A percentile compares a stretch with the other conserved stretches of the same genome.
Evolutionary conservation across 176 grass and related monocot genomes (phyloP).

Genomic region (Carex parvula): DNA sequence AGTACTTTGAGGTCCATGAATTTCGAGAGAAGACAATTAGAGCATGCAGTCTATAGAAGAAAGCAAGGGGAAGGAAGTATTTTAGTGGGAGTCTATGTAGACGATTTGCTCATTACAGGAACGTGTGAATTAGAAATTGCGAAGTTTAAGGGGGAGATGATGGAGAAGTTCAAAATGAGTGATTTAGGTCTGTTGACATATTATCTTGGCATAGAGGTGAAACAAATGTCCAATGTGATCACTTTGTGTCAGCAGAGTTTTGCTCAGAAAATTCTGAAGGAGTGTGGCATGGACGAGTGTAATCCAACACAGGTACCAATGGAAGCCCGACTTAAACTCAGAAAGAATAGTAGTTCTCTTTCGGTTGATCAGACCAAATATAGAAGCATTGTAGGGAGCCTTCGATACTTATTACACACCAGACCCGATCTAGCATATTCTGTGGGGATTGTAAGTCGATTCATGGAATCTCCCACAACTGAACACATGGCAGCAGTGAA

Average conservation of each 20-base stretch:
- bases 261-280: neutral
- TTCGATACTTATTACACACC: neutral
- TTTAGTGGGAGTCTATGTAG: neutral
- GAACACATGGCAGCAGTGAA: neutral
- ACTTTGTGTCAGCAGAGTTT: neutral
- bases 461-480: neutral
- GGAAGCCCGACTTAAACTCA: neutral
- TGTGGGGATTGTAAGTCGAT: neutral
- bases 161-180: neutral
- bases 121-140: neutral
- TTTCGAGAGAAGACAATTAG: neutral
- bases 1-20: neutral
- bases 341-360: neutral
- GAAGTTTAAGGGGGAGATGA: neutral
- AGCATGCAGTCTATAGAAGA: conserved; percentile 6
- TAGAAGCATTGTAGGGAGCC: neutral
- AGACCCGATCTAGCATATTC: neutral
- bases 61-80: neutral
- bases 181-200: neutral
- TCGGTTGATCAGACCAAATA: neutral
- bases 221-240: neutral
- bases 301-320: neutral
- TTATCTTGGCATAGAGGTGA: neutral
- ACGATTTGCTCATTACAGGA: conserved; percentile 5
- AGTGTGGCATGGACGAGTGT: neutral